Evolutionary conservation across 192 early-diverging fungal species (phyloP).

Genomic region (Backusella macrospora): DNA sequence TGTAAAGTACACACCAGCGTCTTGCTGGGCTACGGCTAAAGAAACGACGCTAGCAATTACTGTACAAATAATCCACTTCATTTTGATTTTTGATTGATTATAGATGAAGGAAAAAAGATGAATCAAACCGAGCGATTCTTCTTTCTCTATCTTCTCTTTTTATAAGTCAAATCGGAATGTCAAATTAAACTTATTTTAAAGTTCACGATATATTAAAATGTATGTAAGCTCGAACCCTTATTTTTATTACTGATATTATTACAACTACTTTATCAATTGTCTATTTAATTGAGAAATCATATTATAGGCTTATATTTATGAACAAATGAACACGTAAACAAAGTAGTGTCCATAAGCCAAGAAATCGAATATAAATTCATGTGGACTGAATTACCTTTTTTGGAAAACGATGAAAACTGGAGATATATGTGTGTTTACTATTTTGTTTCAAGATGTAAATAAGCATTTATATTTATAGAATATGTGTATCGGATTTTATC

Average conservation of each 20-base stretch:
- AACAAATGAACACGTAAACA: no score
- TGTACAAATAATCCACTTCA: neutral
- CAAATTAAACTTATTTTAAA: neutral
- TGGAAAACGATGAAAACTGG: neutral
- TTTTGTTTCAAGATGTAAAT: neutral
- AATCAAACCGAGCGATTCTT: neutral
- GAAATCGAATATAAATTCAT: neutral
- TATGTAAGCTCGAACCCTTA: no score
- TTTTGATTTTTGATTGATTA: neutral
- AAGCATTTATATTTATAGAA: no score
- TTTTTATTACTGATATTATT: no score
- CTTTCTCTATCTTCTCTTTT: neutral
- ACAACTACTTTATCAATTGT: no score
- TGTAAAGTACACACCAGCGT: slow-evolving; percentile 6
- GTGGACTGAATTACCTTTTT: neutral
- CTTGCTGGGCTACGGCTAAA: neutral
- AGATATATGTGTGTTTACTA: neutral
- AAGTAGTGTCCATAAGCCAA: neutral
- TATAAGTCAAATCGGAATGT: neutral
- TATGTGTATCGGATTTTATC: no score
- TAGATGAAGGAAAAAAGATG: neutral
- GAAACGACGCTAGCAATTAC: neutral
- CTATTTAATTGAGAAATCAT: no score
- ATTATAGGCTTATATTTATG: no score
- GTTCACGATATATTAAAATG: no score